Percentiles rank a stretch among this genome's conserved stretches.
Evolutionary conservation across 2,329 filamentous ascomycete genomes (phyloP).

Genomic region (Tolypocladium cylindrosporum): DNA sequence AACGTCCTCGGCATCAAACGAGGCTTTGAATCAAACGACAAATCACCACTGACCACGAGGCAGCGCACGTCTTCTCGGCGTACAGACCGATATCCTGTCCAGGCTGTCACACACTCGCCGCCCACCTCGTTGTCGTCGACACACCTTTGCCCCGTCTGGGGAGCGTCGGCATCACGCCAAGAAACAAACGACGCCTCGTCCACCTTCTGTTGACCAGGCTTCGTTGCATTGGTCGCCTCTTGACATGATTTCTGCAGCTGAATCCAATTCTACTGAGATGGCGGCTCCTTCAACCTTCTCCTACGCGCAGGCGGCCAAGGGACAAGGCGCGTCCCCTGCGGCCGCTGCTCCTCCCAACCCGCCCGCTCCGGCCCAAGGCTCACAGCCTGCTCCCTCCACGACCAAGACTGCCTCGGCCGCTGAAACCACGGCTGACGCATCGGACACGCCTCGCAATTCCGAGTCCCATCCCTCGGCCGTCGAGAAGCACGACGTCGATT

Average conservation of each 20-base stretch:
- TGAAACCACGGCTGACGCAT: conserved; percentile 15
- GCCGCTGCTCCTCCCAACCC: conserved; percentile 13
- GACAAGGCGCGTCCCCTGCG: conserved; percentile 40
- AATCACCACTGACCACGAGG: not conserved
- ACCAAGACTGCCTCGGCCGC: conserved; percentile 12
- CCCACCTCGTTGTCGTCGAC: not conserved
- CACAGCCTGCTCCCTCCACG: conserved; percentile 17
- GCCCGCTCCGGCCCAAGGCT: conserved; percentile 13
- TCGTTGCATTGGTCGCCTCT: conserved; percentile 10
- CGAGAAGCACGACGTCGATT: conserved; percentile 25
- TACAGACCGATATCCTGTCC: not conserved
- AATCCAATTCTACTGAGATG: conserved; percentile 30
- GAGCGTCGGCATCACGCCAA: conserved; percentile 8
- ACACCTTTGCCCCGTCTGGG: conserved; percentile 7
- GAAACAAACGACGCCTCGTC: conserved; percentile 6
- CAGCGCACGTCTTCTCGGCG: not conserved
- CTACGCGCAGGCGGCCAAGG: conserved; percentile 92
- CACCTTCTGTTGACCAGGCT: conserved; percentile 8
- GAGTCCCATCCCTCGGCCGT: conserved; percentile 11
- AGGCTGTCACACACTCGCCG: not conserved
- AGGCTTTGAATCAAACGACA: not conserved
- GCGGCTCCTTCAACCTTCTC: conserved; percentile 61
- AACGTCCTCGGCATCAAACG: not conserved
- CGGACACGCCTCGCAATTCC: conserved; percentile 11
- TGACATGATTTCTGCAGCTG: conserved; percentile 18